Percentiles rank a stretch among this genome's conserved stretches.
These are phyloP conservation scores for Fusarium buharicum DNA, from an alignment of 2,329 filamentous ascomycete species.

Conservation along the genomic window DNA sequence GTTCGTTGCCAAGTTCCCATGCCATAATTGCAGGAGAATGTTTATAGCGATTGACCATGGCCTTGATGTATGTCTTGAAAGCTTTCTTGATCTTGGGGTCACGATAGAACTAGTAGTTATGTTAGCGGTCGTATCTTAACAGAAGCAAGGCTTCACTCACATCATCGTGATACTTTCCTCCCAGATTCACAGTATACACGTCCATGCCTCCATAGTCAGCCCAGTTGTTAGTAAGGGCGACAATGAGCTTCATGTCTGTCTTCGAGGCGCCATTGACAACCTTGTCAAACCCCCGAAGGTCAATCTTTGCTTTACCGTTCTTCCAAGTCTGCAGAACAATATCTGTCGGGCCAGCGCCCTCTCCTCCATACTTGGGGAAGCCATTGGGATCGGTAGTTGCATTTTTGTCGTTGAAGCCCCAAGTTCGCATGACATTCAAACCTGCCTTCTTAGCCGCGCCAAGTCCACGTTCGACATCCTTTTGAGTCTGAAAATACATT, in stretches of 20 bases:
- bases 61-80: conserved; percentile 53
- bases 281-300: conserved; percentile 8
- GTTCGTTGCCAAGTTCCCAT: conserved; percentile 66
- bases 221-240: conserved; percentile 68
- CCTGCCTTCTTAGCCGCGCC: conserved; percentile 12
- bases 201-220: conserved; percentile 68
- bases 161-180: conserved; percentile 57
- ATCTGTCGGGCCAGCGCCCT: conserved; percentile 58
- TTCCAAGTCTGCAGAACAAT: conserved; percentile 44
- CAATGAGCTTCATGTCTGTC: conserved; percentile 63
- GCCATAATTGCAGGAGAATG: conserved; percentile 60
- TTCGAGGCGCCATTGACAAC: conserved; percentile 51
- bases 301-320: conserved; percentile 11
- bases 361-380: conserved; percentile 57
- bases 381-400: conserved; percentile 13
- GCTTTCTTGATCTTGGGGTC: conserved; percentile 28
- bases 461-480: conserved; percentile 28
- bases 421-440: conserved; percentile 12
- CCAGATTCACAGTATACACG: conserved; percentile 65
- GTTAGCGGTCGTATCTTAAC: background rate
- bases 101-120: conserved; percentile 16
- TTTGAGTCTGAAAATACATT: conserved; percentile 53
- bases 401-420: conserved; percentile 18
- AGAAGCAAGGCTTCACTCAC: background rate
- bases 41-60: conserved; percentile 59